Evolutionary conservation across 1,284 basidiomycete genomes (phyloP), one percentile per base, ranked within the genome.

Genomic region (Clitocybe nebularis): DNA sequence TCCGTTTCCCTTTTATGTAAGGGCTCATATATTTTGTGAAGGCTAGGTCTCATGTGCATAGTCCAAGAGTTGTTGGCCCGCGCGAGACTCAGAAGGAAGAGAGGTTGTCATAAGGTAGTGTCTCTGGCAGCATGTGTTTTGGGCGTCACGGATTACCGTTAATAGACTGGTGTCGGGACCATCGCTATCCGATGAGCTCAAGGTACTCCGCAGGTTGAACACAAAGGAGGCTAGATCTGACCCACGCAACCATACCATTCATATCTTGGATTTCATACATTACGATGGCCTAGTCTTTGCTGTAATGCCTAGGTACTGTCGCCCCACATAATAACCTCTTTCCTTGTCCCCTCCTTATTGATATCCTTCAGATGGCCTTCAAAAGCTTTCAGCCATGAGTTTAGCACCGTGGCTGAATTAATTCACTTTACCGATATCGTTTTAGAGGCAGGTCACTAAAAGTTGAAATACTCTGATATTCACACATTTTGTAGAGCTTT

Each of bases 281-380:
- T 51, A 47, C 20, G 45, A 51, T 21, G 35, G 34, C 13, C 25
- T 49, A 5, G 20, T 45, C 1, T 53, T 53, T 35, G 46, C 44
- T 2, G 45, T 53, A 5, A 51, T 48, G 49, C 52, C 52, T 2
- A 46, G 44, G 49, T 47, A 23, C n/a, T n/a, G n/a, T n/a, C n/a
- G n/a, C n/a, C n/a, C n/a, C n/a, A 29, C 9, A 14, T 10, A n/a
- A 29, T 14, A 13, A 2, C n/a, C 10, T 14, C 7, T 19, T 11
- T n/a, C 16, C 10, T 23, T n/a, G 16, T 14, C 23, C 11, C 19
- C 25, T 20, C 8, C 9, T 16, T 24, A 22, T 20, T 26, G 7
- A 35, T 44, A 37, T 29, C 21, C 11, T 1, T 28, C 19, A 41
- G 20, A 9, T 43, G 24, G 23, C n/a, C n/a, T n/a, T 8, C 5